Conservation (phyloP, 2,329 filamentous ascomycete species). For the Monosporascus sp. region DNA sequence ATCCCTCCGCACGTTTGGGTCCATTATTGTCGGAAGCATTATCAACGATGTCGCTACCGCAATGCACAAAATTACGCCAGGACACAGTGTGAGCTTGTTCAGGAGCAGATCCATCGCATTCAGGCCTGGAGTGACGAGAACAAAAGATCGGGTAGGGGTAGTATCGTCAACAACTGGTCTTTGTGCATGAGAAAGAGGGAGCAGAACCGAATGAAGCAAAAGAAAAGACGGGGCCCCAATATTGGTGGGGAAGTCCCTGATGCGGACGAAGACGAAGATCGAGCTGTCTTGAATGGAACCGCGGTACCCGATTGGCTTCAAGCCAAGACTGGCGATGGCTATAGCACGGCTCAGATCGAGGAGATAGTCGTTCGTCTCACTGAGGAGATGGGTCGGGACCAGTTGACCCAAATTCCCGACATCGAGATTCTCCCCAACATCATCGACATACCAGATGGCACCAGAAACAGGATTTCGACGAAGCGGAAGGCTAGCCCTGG, state of each 20-base stretch:
- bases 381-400: constrained; percentile 37
- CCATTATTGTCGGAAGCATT: constrained; percentile 75
- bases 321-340: constrained; percentile 39
- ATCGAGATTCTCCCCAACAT: constrained; percentile 56
- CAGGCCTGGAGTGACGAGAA: constrained; percentile 57
- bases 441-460: constrained; percentile 29
- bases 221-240: neutral
- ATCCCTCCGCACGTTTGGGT: constrained; percentile 70
- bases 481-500: constrained; percentile 20
- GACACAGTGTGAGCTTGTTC: constrained; percentile 59
- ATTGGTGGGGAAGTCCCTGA: neutral
- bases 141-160: constrained; percentile 27
- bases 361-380: constrained; percentile 42
- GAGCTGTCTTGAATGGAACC: constrained; percentile 30
- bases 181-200: constrained; percentile 62
- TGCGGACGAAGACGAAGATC: constrained; percentile 30
- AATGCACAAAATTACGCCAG: constrained; percentile 55
- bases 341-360: constrained; percentile 42
- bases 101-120: constrained; percentile 57
- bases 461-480: constrained; percentile 18
- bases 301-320: constrained; percentile 47
- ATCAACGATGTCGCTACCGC: constrained; percentile 71
- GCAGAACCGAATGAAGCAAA: constrained; percentile 48
- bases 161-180: constrained; percentile 54
- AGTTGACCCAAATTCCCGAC: constrained; percentile 46